Base-by-base conservation (phyloP, 805 yeast genomes). In the Candida maesae region DNA sequence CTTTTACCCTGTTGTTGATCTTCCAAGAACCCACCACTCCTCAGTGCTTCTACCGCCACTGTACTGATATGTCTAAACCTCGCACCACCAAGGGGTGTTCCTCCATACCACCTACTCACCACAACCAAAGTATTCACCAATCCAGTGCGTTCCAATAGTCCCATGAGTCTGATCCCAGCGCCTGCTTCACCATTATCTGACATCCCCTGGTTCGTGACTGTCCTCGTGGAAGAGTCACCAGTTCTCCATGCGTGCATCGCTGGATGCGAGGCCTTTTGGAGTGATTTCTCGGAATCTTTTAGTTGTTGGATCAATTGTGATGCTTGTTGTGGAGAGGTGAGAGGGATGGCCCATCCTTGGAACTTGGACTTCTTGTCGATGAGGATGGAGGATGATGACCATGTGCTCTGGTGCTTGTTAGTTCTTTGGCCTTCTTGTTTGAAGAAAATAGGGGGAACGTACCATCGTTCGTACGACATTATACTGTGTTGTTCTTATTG, bases 71-170 rank as follows among this genome's bases (percentile, higher is more conserved):
- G 81, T 44, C 85, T 68, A 53, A 85, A 86, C 40, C 95, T 60
- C 18, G 78, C 71, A 5, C 86, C 71, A 0, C 95, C 95, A 30
- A 86, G 56, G 4, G 84, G 85, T 0, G 71, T 69, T 0, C 95
- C 95, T 2, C 91, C 91, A 55, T 82, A 83, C 95, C 95, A 85
- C 45, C 95, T 58, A 0, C 85, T 75, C 0, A 83, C 93, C 20
- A 85, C 78, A 1, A 85, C 72, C 14, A 85, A 52, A 1, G 79
- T 73, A 54, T 83, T 80, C 4, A 70, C 59, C 11, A 78, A 39
- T 28, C 72, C 61, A 6, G 73, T 58, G 23, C 76, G 61, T 16
- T 75, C 77, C 15, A 84, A 47, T 4, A 84, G 55, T 10, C 76
- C 74, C 41, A 83, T 53, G 9, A 86, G 48, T 43, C 82, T 60